These are phyloP conservation scores for Leavenworthia alabamica DNA, from an alignment of 345 rosid genomes.

Conservation along the genomic window DNA sequence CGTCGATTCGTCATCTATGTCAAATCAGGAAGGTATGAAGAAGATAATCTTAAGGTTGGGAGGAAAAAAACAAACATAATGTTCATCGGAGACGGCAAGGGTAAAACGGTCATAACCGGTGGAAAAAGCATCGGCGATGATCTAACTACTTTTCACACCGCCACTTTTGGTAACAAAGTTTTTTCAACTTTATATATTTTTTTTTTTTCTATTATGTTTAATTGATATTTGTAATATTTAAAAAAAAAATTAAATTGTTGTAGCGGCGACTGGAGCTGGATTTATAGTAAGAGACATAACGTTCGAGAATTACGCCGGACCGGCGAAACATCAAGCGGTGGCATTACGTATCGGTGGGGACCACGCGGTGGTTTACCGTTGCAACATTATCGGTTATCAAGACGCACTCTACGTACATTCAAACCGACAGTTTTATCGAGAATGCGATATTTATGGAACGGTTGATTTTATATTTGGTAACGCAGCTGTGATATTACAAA, in stretches of 20 bases:
- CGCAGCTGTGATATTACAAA: constrained; percentile 85
- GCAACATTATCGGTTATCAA: constrained; percentile 75
- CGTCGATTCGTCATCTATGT: constrained; percentile 74
- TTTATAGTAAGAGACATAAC: constrained; percentile 90
- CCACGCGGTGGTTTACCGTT: constrained; percentile 81
- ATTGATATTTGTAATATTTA: neutral
- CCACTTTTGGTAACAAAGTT: constrained; percentile 61
- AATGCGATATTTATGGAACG: constrained; percentile 81
- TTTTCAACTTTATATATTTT: no score
- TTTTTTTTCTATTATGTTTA: neutral
- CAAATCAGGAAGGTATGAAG: constrained; percentile 93
- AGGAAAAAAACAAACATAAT: constrained; percentile 80
- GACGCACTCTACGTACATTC: constrained; percentile 94
- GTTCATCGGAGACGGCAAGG: constrained; percentile 93
- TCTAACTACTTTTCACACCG: constrained; percentile 87
- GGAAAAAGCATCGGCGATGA: constrained; percentile 50
- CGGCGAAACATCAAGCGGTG: constrained; percentile 87
- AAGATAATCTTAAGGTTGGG: constrained; percentile 62
- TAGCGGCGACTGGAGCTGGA: constrained; percentile 92
- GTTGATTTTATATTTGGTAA: constrained; percentile 95
- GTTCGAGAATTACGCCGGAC: constrained; percentile 90
- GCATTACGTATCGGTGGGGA: constrained; percentile 94
- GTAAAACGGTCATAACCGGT: constrained; percentile 70
- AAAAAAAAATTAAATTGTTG: neutral
- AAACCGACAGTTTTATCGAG: constrained; percentile 87